phyloP scores from a whole-genome alignment of 805 yeast species.

The Metschnikowia peoriensis region DNA sequence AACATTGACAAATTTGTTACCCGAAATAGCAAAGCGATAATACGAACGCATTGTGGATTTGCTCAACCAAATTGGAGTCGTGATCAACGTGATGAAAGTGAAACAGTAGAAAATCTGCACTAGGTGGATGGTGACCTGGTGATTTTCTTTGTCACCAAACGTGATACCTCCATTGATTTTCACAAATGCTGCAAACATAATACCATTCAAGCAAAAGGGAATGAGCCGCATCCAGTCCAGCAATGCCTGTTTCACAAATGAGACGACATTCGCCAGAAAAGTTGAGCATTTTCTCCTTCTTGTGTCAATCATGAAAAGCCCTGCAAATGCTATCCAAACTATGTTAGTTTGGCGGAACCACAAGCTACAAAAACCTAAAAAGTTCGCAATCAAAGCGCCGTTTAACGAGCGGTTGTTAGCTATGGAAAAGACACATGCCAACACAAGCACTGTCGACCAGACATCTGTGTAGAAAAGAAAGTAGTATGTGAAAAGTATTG shows the following conservation, averaged over 20 bases:
- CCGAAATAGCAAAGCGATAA: slow-evolving; percentile 26
- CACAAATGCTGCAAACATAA: slow-evolving; percentile 56
- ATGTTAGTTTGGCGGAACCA: slow-evolving; percentile 89
- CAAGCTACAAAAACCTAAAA: slow-evolving; percentile 61
- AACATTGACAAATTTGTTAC: slow-evolving; percentile 18
- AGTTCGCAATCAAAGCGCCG: slow-evolving; percentile 43
- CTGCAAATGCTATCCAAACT: slow-evolving; percentile 72
- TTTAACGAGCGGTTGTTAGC: slow-evolving; percentile 23
- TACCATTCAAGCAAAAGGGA: slow-evolving; percentile 56
- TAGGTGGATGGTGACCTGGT: slow-evolving; percentile 64
- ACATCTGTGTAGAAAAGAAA: slow-evolving; percentile 88
- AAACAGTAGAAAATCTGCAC: slow-evolving; percentile 82
- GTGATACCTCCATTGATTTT: slow-evolving; percentile 78
- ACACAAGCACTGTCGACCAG: slow-evolving; percentile 77
- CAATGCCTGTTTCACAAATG: slow-evolving; percentile 12
- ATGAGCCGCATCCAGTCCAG: slow-evolving; percentile 25
- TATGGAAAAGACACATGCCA: slow-evolving; percentile 52
- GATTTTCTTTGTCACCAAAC: slow-evolving; percentile 89
- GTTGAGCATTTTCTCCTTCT: slow-evolving; percentile 18
- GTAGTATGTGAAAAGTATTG: slow-evolving; percentile 70
- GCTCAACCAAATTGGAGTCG: slow-evolving; percentile 74
- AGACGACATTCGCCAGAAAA: background rate
- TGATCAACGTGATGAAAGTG: slow-evolving; percentile 59
- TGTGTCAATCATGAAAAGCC: slow-evolving; percentile 54
- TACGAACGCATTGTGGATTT: slow-evolving; percentile 41